Conservation (phyloP, 345 rosid genomes). For the Citrus mangshanensis region DNA sequence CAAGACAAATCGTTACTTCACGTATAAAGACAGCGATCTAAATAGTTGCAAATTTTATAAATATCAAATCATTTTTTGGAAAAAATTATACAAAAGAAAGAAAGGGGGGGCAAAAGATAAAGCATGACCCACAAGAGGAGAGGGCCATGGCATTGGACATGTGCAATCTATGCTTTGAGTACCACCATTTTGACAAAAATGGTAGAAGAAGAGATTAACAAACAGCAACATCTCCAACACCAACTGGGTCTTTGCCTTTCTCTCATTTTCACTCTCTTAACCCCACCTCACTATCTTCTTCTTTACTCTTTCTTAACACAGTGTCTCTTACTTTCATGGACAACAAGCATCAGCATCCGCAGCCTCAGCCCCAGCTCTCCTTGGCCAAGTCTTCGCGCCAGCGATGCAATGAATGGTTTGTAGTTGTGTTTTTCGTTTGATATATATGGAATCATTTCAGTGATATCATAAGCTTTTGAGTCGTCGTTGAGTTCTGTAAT, state of each 20-base stretch:
- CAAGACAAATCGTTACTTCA: constrained; percentile 3
- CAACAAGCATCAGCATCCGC: constrained; percentile 37
- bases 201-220: constrained; percentile 23
- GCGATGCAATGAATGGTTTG: constrained; percentile 83
- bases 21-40: background rate
- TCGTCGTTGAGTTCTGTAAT: background rate
- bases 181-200: constrained; percentile 39
- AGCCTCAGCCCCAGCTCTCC: constrained; percentile 50
- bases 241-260: constrained; percentile 31
- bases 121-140: constrained; percentile 37
- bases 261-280: constrained; percentile 10
- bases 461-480: background rate
- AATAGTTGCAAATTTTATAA: background rate
- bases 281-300: constrained; percentile 17
- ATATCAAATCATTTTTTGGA: background rate
- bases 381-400: constrained; percentile 80
- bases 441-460: background rate
- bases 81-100: background rate
- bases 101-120: background rate
- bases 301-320: background rate
- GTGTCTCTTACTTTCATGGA: constrained; percentile 51
- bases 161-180: constrained; percentile 39
- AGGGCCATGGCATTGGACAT: constrained; percentile 45
- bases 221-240: constrained; percentile 31
- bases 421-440: background rate